These are phyloP conservation scores for Clavispora carvajalis DNA, from an alignment of 805 yeast genomes.

Conservation along the genomic window DNA sequence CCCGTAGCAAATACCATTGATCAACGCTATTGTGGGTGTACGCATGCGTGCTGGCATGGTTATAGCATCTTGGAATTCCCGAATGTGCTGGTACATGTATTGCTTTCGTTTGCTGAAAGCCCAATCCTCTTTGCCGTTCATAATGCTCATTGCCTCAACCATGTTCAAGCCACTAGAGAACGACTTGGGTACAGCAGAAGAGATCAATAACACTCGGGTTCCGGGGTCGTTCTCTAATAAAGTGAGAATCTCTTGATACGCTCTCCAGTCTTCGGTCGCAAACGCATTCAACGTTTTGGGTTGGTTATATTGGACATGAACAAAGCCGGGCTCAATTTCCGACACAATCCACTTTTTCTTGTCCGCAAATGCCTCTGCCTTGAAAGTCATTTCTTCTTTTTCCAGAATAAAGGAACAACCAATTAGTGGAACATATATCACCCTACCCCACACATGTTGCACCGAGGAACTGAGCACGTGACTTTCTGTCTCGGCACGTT, in stretches of 20 bases:
- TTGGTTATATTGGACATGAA: conserved; percentile 57
- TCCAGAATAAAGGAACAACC: too few relatives aligned
- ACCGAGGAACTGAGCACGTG: conserved; percentile 1
- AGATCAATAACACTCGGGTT: conserved; percentile 48
- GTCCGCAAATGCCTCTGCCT: conserved; percentile 3
- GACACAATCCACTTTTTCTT: conserved; percentile 28
- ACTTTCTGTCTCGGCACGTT: conserved; percentile 1
- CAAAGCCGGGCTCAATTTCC: conserved; percentile 42
- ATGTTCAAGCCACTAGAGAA: conserved; percentile 68
- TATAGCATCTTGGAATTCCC: conserved; percentile 56
- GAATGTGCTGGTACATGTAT: conserved; percentile 35
- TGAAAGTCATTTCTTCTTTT: conserved; percentile 8
- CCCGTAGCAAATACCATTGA: conserved; percentile 63
- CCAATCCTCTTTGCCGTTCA: conserved; percentile 6
- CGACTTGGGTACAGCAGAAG: conserved; percentile 51
- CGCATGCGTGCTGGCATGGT: conserved; percentile 41
- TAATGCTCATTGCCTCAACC: conserved; percentile 20
- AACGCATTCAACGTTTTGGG: conserved; percentile 59
- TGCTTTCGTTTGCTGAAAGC: conserved; percentile 18
- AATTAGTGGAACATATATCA: background rate
- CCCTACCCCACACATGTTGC: background rate
- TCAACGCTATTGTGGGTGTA: conserved; percentile 61
- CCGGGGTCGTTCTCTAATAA: conserved; percentile 39
- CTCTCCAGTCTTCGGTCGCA: conserved; percentile 50
- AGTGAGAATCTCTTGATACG: conserved; percentile 46